Base-by-base conservation (phyloP, 2,329 filamentous ascomycete species). In the Fonsecaea nubica region DNA sequence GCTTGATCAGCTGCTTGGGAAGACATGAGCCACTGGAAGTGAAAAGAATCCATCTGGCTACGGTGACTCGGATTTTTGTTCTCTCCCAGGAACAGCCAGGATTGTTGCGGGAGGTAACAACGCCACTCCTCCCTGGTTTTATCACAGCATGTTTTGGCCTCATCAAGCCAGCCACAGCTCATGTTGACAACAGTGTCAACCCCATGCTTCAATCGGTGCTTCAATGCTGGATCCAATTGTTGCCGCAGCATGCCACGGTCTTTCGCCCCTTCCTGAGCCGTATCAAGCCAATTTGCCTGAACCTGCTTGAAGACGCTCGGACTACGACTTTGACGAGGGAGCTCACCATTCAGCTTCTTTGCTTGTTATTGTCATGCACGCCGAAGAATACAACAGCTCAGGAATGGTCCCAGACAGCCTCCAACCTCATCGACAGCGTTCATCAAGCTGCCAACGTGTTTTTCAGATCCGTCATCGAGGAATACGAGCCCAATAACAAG, bases 41-140 rank as follows among this genome's bases (percentile, higher is more conserved):
- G 38, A 96, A 95, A 76, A 90, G 90, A 76, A 78, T 97, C 65
- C 87, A 87, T 71, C 82, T 97, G 58, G 86, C 95, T 68, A 87
- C 91, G 13, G 81, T 97, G 68, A 91, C 91, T 21, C 89, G 91
- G 74, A 93, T 97, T 72, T 97, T 95, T 80, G 85, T 88, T 72
- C 85, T 95, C 40, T 90, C 93, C 48, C 91, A 93, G 75, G 87
- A 90, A 42, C 93, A 93, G 75, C 92, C 90, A 66, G 95, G 92
- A 8, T 83, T 97, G 61, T 84, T 94, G 53, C 86, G 94, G 72
- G 93, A 97, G 76, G 92, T 97, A 67, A 93, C 91, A 0, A 96
- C 93, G 0, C 92, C 92, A 2, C 91, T 88, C 2, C 81, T 97
- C 21, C 88, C 92, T 1, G 81, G 85, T 1, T 96, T 94, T 74